phyloP scores from a whole-genome alignment of 768 basidiomycete species.

The Podaxis mareebaensis region DNA sequence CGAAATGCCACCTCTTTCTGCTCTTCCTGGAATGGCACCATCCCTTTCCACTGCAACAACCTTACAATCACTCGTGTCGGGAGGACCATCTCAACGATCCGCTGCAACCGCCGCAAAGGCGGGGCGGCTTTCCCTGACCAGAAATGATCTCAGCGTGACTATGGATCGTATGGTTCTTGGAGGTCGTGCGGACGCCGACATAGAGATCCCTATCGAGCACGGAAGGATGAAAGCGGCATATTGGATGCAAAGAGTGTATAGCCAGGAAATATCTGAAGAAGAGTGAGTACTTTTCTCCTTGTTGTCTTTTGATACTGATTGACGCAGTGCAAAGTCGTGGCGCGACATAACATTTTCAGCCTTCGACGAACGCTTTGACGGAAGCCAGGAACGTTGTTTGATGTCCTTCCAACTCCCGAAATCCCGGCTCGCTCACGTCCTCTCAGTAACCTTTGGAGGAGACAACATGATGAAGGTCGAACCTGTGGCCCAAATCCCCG shows the following conservation, averaged over 20 bases:
- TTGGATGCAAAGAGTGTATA: slow-evolving; percentile 67
- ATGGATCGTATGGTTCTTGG: slow-evolving; percentile 71
- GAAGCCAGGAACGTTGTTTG: slow-evolving; percentile 48
- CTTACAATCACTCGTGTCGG: slow-evolving; percentile 48
- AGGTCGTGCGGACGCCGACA: slow-evolving; percentile 46
- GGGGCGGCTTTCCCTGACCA: slow-evolving; percentile 45
- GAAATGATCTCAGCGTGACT: slow-evolving; percentile 58
- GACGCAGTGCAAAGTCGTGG: slow-evolving; percentile 42
- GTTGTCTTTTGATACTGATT: slow-evolving; percentile 13
- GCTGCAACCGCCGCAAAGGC: slow-evolving; percentile 28
- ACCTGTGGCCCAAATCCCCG: slow-evolving; percentile 38
- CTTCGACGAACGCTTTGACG: slow-evolving; percentile 69
- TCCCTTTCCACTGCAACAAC: slow-evolving; percentile 52
- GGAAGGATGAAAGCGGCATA: slow-evolving; percentile 69
- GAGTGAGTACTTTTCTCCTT: slow-evolving; percentile 45
- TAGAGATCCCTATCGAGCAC: slow-evolving; percentile 47
- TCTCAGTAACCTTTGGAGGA: slow-evolving; percentile 44
- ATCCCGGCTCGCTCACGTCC: slow-evolving; percentile 45
- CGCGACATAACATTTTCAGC: slow-evolving; percentile 52
- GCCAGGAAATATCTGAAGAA: slow-evolving; percentile 43
- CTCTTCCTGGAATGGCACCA: slow-evolving; percentile 55
- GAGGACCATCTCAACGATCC: slow-evolving; percentile 23
- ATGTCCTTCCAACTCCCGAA: slow-evolving; percentile 58
- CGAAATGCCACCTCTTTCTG: slow-evolving; percentile 43
- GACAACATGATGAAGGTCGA: slow-evolving; percentile 43